Percentiles rank a stretch among this genome's conserved stretches.
Evolutionary conservation across 1,284 basidiomycete species (phyloP).

Genomic region (Melampsora larici-populina): DNA sequence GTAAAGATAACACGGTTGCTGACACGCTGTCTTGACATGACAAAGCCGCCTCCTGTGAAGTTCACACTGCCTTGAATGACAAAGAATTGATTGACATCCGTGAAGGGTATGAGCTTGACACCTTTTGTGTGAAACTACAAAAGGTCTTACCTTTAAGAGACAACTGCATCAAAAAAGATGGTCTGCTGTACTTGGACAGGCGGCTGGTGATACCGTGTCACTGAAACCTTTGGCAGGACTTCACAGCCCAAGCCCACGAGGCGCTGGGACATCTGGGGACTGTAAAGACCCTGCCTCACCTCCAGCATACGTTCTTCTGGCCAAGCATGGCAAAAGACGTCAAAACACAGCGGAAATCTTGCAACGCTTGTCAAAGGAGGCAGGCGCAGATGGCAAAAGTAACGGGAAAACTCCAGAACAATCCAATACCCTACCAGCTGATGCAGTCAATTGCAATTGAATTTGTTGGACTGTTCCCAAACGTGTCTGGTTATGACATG

Average conservation of each 20-base stretch:
- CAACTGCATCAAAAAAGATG: neutral
- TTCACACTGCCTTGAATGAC: too few relatives aligned
- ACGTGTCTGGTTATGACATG: conserved; percentile 2
- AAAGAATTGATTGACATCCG: neutral
- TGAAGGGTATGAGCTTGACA: neutral
- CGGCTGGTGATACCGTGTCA: neutral
- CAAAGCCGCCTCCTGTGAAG: too few relatives aligned
- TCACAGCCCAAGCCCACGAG: neutral
- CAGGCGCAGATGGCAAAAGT: neutral
- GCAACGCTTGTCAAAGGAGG: neutral
- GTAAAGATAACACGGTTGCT: too few relatives aligned
- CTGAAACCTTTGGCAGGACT: neutral
- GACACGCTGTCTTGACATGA: too few relatives aligned
- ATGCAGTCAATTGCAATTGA: neutral
- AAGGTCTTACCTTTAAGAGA: conserved; percentile 6
- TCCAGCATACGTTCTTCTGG: neutral
- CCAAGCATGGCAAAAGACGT: too few relatives aligned
- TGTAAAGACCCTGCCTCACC: neutral
- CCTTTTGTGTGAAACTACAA: neutral
- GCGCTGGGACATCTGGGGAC: neutral
- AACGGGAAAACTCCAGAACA: conserved; percentile 2
- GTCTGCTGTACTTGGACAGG: neutral
- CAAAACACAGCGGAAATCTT: neutral
- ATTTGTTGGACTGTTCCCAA: neutral
- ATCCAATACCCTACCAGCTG: neutral